Evolutionary conservation across 441 rosid species (phyloP), one percentile per base, ranked within the genome.

Genomic region (Monsonia emarginata): DNA sequence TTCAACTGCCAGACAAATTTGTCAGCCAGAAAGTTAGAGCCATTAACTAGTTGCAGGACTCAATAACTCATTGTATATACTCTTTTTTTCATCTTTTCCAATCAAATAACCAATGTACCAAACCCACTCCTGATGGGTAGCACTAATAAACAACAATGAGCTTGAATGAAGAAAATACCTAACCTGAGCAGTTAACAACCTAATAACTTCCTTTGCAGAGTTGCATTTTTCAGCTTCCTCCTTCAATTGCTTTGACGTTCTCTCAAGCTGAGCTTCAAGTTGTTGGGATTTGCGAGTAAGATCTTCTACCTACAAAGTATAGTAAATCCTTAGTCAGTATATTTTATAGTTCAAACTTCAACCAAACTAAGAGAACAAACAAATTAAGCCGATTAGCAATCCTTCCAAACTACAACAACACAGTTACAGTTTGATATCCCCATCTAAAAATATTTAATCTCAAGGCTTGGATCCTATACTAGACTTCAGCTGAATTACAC

Each of bases 181-280:
- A 88, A 93, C 95, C 79, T 90, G 93, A 73, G 90, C 91, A 34
- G 97, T 88, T 56, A 93, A 87, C 7, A 93, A 87, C 83, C 86
- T 90, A 83, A 94, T 94, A 62, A 94, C 98, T 84, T 94, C 98
- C 79, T 89, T 89, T 59, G 97, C 97, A 64, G 95, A 95, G 70
- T 87, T 87, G 87, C 97, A 90, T 83, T 88, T 90, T 57, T 88
- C 84, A 38, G 93, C 75, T 78, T 94, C 97, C 71, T 94, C 98
- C 76, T 86, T 89, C 69, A 89, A 82, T 73, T 89, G 95, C 72
- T 86, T 87, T 50, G 89, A 81, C 68, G 88, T 83, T 82, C 86
- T 90, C 82, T 90, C 91, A 69, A 94, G 81, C 72, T 94, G 96
- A 82, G 71, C 75, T 72, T 94, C 98, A 78, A 89, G 97, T 65